Base-by-base conservation (phyloP, 306 rosid species). In the Mimosa pudica region DNA sequence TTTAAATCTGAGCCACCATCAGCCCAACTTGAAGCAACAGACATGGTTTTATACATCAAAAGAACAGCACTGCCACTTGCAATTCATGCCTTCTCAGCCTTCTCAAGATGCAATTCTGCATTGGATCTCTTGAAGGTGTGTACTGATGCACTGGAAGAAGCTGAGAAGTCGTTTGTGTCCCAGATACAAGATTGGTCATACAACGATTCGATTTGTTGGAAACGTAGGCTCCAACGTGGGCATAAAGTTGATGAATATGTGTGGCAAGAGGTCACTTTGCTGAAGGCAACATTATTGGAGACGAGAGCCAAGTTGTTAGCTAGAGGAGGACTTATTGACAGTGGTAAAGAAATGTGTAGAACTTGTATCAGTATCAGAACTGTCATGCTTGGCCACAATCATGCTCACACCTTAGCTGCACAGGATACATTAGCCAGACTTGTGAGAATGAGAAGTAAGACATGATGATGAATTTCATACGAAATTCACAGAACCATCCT, bases 281-380 rank as follows among this genome's bases (percentile, higher is more conserved):
- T 92, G 77, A 94, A 92, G 84, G 97, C 98, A 17, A 90, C 94
- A 49, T 61, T 92, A 17, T 89, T 94, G 60, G 98, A 94, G 88
- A 94, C 93, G 3, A 85, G 97, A 77, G 97, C 97, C 0, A 94
- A 92, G 82, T 84, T 94, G 86, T 76, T 92, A 41, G 85, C 92
- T 4, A 80, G 94, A 77, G 97, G 97, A 1, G 97, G 97, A 33
- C 88, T 88, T 68, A 82, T 92, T 3, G 98, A 94, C 78, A 89
- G 87, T 20, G 92, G 86, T 0, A 93, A 92, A 80, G 98, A 94
- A 81, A 82, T 92, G 7, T 90, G 97, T 62, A 83, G 97, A 79
- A 94, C 96, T 20, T 92, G 97, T 74, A 89, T 92, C 47, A 90
- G 97, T 83, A 94, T 94, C 77, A 90, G 97, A 81, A 89, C 97